Evolutionary conservation across 139 green algal genomes (phyloP).

Genomic region (Nannochloris sp.): DNA sequence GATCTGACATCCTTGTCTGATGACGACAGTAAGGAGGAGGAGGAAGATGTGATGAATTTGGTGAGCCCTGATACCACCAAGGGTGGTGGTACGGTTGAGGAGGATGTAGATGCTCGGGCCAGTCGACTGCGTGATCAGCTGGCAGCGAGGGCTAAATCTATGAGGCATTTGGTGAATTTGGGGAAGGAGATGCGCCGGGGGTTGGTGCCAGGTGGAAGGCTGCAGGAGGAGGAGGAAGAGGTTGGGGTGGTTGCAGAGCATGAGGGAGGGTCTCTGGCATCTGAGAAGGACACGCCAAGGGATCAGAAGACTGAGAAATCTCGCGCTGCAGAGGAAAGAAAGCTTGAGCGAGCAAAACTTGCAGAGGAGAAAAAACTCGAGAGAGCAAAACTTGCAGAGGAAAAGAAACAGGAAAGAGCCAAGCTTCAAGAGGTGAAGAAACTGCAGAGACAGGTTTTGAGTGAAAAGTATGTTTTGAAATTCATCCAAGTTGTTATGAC

Average conservation of each 20-base stretch:
- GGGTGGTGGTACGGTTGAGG: neutral
- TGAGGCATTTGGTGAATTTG: neutral
- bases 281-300: neutral
- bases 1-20: neutral
- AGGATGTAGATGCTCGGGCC: neutral
- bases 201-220: neutral
- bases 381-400: neutral
- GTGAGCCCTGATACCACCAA: neutral
- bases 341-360: neutral
- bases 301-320: neutral
- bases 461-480: conserved; percentile 2
- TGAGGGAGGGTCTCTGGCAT: neutral
- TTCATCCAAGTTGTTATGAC: conserved; percentile 3
- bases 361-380: neutral
- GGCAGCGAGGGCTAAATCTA: neutral
- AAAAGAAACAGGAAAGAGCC: conserved; percentile 4
- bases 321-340: neutral
- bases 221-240: neutral
- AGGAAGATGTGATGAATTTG: neutral
- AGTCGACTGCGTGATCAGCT: neutral
- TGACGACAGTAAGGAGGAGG: neutral
- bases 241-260: neutral
- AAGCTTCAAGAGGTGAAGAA: neutral
- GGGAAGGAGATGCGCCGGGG: neutral
- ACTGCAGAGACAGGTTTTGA: neutral